Base-by-base conservation (phyloP, 202 grass and related monocot species). In the Schoenoplectus tabernaemontani region DNA sequence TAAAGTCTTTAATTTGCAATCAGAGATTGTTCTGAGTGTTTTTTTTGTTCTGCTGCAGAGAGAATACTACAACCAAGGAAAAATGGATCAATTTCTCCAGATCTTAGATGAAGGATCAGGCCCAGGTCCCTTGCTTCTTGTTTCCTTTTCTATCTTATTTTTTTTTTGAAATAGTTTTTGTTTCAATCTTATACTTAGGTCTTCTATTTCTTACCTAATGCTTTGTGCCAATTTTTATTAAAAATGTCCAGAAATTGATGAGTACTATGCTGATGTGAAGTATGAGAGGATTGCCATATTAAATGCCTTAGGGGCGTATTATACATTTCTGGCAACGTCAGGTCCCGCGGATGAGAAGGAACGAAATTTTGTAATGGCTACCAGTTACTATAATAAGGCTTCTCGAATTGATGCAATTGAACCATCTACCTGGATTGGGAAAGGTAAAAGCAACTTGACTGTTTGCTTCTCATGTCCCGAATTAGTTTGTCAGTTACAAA, bases 1-100 rank as follows among this genome's bases (percentile, higher is more conserved):
- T 20, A 22, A 24, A 69, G 16, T 69, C 8, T 22, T 69, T 69
- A 69, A 69, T 69, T 69, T 69, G 3, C 9, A 69, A 69, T 44
- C 16, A 17, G 16, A 17, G 64, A 69, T 22, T 69, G 38, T 68
- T 43, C 64, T 44, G 36, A 69, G 38, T 44, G 23, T n/a, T n/a
- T 43, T 24, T 17, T 20, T 73, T 79, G 19, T 89, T 77, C 48
- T 82, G 1, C 42, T 26, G 66, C 88, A 97, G 94, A 91, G 94
- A 80, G 94, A 97, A 78, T 97, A 97, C 67, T 97, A 93, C 82
- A 97, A 93, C 79, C 94, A 97, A 89, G 91, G 91, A 57, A 97
- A 93, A 82, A 42, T 90, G 68, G 87, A 92, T 3, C 94, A 97
- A 73, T 97, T 93, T 77, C 86, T 89, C 11, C 94, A 97, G 81